Base-by-base conservation (phyloP, 2,329 filamentous ascomycete genomes). In the Eurotiales sp. region DNA sequence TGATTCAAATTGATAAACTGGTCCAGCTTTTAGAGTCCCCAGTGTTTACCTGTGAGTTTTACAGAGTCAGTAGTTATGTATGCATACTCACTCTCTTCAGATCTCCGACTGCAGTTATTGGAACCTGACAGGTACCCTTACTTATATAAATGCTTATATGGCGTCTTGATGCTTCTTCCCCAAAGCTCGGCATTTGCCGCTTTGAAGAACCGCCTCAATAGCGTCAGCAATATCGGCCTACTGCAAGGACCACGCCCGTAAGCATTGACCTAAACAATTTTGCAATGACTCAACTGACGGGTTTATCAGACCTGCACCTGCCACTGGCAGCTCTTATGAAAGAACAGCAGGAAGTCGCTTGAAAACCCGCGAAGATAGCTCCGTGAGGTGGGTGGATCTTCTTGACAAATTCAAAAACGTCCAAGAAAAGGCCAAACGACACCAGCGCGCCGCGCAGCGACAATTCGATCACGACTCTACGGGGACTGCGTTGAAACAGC, bases 1-100 rank as follows among this genome's bases (percentile, higher is more conserved):
- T 99, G 50, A 99, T 99, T 39, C 95, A 99, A 68, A 96, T 99
- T 60, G 93, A 99, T 71, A 99, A 99, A 69, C 80, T 99, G 14
- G 93, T 99, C 11, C 93, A 99, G 68, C 79, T 99, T 14, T 84
- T 99, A 34, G 93, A 99, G 68, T 97, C 91, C 0, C 93, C 93
- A 0, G 93, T 99, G 1, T 99, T 99, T 64, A 99, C 93, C 42
- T 99, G 90, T 95, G 71, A 72, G 84, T 69, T 36, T 34, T 8
- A 4, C 32, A 17, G 10, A 15, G 21, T n/a, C 40, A 14, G 32
- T 8, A 23, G 25, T 32, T 19, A 12, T 45, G 25, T 43, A 36
- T 54, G 21, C 59, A 61, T 53, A 64, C 48, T 43, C 34, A 52
- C 6, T 51, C 21, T 15, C 22, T 22, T 3, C 55, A 95, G 90